Evolutionary conservation across 2,329 filamentous ascomycete genomes (phyloP).

Genomic region (Colletotrichum eleusines): DNA sequence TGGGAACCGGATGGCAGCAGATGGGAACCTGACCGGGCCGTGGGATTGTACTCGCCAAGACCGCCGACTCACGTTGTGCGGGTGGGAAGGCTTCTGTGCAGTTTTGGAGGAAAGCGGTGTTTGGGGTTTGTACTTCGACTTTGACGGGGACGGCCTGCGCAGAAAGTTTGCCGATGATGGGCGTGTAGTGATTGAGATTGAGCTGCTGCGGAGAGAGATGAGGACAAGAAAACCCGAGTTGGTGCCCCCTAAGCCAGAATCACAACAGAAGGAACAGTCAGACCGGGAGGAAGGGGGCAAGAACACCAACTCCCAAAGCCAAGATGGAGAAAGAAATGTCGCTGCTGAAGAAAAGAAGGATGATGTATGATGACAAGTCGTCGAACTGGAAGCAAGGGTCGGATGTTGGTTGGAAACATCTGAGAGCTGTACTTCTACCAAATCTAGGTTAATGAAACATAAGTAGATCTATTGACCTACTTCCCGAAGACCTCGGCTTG

Average conservation of each 20-base stretch:
- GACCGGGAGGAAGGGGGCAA: background rate
- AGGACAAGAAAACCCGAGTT: constrained; percentile 18
- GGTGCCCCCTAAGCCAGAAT: background rate
- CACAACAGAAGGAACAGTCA: background rate
- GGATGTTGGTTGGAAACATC: background rate
- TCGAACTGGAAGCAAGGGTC: background rate
- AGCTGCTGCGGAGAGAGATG: constrained; percentile 65
- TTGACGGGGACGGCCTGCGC: constrained; percentile 57
- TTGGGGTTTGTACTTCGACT: constrained; percentile 63
- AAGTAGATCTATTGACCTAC: too few relatives aligned
- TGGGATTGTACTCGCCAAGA: constrained; percentile 67
- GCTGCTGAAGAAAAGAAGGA: background rate
- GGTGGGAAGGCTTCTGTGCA: constrained; percentile 61
- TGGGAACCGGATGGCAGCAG: constrained; percentile 57
- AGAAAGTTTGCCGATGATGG: constrained; percentile 58
- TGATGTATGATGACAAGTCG: background rate
- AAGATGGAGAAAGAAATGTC: background rate
- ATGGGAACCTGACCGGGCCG: constrained; percentile 59
- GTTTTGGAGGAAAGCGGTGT: constrained; percentile 58
- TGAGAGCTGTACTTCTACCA: background rate
- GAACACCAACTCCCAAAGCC: background rate
- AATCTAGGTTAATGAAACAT: background rate
- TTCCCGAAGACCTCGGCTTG: too few relatives aligned
- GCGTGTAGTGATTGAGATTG: constrained; percentile 66
- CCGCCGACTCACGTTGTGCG: constrained; percentile 61